Base-by-base conservation (phyloP, 805 yeast genomes). In the Pichia ethanolica region DNA sequence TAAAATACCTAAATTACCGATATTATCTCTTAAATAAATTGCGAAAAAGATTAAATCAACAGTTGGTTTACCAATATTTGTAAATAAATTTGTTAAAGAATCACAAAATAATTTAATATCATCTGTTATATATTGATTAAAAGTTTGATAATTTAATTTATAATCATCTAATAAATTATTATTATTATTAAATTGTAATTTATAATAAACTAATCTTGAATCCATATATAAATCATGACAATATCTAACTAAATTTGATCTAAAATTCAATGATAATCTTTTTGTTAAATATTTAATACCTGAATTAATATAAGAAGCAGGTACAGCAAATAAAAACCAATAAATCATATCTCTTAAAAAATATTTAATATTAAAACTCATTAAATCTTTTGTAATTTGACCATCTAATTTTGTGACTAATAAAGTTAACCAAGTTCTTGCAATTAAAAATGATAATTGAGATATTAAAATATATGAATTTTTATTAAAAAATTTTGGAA, bases 251-350 rank as follows among this genome's bases (percentile, higher is more conserved):
- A 90, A 72, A 55, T 83, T 83, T 2, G 93, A 83, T 71, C 97
- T 79, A 71, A 90, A 90, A 59, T 86, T 87, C 47, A 89, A 73
- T 11, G 95, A 81, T 51, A 90, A 70, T 57, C 87, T 76, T 59
- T 83, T 79, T 48, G 89, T 86, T 57, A 90, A 69, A 59, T 78
- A 87, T 62, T 85, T 86, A 62, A 90, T 90, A 50, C 91, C 89
- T 44, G 96, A 85, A 66, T 90, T 90, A 34, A 96, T 86, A 65
- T 88, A 90, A 3, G 93, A 82, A 0, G 97, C 95, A 2, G 98
- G 98, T 53, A 90, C 80, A 0, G 97, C 97, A 61, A 90, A 82
- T 52, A 86, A 67, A 51, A 90, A 79, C 97, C 97, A 90, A 65
- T 86, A 85, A 9, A 80, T 75, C 64, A 90, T 71, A 63, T 90